These are phyloP conservation scores for Blastobotrys proliferans DNA, from an alignment of 1,139 yeast species.

Conservation along the genomic window DNA sequence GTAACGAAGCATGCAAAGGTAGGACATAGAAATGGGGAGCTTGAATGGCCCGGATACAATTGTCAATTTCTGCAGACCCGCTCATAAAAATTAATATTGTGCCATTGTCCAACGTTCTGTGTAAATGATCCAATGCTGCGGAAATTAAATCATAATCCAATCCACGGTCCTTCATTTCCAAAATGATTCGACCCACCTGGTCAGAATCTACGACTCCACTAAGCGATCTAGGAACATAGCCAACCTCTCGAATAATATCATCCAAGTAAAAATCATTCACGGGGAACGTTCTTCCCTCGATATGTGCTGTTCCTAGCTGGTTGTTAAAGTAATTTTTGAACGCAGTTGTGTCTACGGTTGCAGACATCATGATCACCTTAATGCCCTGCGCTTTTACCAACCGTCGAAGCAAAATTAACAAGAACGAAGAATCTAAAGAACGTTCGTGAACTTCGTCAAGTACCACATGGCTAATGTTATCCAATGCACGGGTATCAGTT, in stretches of 20 bases:
- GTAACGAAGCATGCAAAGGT: slow-evolving; percentile 84
- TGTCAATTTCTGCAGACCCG: slow-evolving; percentile 83
- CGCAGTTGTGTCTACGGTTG: slow-evolving; percentile 75
- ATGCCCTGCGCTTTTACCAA: slow-evolving; percentile 37
- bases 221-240: slow-evolving; percentile 29
- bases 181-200: slow-evolving; percentile 35
- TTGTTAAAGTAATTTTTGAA: slow-evolving; percentile 60
- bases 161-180: slow-evolving; percentile 38
- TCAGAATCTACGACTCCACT: slow-evolving; percentile 18
- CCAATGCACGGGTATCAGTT: slow-evolving; percentile 39
- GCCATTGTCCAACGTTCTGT: slow-evolving; percentile 54
- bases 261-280: slow-evolving; percentile 73
- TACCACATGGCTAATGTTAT: slow-evolving; percentile 62
- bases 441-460: slow-evolving; percentile 97
- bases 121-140: slow-evolving; percentile 50
- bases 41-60: slow-evolving; percentile 43
- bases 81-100: slow-evolving; percentile 83
- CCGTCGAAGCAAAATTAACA: slow-evolving; percentile 69
- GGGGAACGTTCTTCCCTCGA: slow-evolving; percentile 92
- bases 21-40: slow-evolving; percentile 38
- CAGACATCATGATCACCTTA: slow-evolving; percentile 84
- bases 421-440: slow-evolving; percentile 84
- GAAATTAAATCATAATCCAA: slow-evolving; percentile 72
- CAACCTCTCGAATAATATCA: slow-evolving; percentile 50
- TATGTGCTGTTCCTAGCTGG: slow-evolving; percentile 48